A percentile compares a stretch with the other conserved stretches of the same genome.
Conservation (phyloP, 495 filamentous ascomycete genomes). For the Cercophora samala region DNA sequence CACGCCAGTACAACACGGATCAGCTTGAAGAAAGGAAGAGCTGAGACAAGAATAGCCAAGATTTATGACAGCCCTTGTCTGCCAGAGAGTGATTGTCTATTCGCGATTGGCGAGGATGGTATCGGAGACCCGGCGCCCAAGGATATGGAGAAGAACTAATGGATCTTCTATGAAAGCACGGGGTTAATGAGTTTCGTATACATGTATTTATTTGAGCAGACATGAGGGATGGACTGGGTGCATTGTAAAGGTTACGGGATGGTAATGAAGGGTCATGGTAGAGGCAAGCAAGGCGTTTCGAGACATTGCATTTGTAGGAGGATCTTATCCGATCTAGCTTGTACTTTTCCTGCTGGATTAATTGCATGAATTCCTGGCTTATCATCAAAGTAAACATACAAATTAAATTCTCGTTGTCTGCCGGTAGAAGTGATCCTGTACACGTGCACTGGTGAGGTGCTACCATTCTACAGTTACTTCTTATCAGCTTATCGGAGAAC, state of each 20-base stretch:
- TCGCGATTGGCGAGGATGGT: constrained; percentile 94
- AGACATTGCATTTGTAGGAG: background rate
- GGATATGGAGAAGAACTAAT: constrained; percentile 74
- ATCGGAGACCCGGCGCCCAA: constrained; percentile 95
- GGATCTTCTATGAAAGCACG: background rate
- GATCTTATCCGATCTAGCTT: background rate
- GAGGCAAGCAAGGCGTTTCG: background rate
- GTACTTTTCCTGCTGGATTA: background rate
- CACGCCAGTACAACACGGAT: constrained; percentile 89
- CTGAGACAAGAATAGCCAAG: constrained; percentile 94
- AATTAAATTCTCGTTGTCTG: background rate
- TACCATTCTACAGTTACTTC: background rate
- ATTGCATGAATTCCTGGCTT: background rate
- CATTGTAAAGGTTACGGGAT: constrained; percentile 9
- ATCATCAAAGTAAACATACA: background rate
- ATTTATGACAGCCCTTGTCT: constrained; percentile 98
- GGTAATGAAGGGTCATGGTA: background rate
- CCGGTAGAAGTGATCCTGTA: background rate
- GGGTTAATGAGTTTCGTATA: background rate
- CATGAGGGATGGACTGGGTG: constrained; percentile 9
- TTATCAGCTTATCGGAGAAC: background rate
- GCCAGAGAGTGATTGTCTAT: constrained; percentile 92
- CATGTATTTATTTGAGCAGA: constrained; percentile 9
- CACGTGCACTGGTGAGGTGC: too few species aligned
- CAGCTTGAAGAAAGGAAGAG: constrained; percentile 90